Percentiles rank a stretch among this genome's conserved stretches.
Conservation (phyloP, 1,284 basidiomycete genomes). For the Heterobasidion annosum region DNA sequence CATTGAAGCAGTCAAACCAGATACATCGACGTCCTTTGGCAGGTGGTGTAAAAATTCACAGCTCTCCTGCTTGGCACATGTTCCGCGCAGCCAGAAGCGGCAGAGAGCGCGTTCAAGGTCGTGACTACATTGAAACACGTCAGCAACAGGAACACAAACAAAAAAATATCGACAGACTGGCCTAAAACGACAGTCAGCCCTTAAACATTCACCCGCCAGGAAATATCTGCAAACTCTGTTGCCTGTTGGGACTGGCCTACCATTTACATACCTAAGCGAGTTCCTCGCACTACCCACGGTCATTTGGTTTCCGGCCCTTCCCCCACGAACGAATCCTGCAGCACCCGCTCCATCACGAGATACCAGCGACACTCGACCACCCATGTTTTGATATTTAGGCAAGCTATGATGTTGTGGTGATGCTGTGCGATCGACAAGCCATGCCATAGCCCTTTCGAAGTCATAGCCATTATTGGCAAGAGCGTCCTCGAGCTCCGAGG, state of each 20-base stretch:
- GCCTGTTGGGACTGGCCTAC: slow-evolving; percentile 48
- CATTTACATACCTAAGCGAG: slow-evolving; percentile 41
- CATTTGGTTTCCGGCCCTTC: slow-evolving; percentile 31
- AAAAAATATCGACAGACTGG: slow-evolving; percentile 24
- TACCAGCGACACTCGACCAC: slow-evolving; percentile 53
- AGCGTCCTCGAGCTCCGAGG: slow-evolving; percentile 90
- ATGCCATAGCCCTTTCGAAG: slow-evolving; percentile 91
- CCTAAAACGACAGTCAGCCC: slow-evolving; percentile 98
- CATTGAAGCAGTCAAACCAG: slow-evolving; percentile 63
- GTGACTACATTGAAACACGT: slow-evolving; percentile 40
- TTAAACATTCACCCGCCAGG: slow-evolving; percentile 89
- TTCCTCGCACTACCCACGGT: slow-evolving; percentile 32
- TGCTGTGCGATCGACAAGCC: slow-evolving; percentile 72
- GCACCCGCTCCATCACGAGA: slow-evolving; percentile 38
- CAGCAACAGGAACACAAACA: slow-evolving; percentile 5
- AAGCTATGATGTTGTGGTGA: slow-evolving; percentile 32
- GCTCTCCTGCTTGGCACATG: slow-evolving; percentile 88
- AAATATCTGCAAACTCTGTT: slow-evolving; percentile 92
- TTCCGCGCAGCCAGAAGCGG: slow-evolving; percentile 96
- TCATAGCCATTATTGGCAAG: slow-evolving; percentile 85
- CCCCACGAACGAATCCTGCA: slow-evolving; percentile 26
- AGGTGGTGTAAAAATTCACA: slow-evolving; percentile 89
- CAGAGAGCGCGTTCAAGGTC: slow-evolving; percentile 90
- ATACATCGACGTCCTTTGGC: slow-evolving; percentile 70
- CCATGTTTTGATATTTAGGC: slow-evolving; percentile 50